phyloP scores from a whole-genome alignment of 148 eudicot genomes.

The Vaccinium vitisidaea region DNA sequence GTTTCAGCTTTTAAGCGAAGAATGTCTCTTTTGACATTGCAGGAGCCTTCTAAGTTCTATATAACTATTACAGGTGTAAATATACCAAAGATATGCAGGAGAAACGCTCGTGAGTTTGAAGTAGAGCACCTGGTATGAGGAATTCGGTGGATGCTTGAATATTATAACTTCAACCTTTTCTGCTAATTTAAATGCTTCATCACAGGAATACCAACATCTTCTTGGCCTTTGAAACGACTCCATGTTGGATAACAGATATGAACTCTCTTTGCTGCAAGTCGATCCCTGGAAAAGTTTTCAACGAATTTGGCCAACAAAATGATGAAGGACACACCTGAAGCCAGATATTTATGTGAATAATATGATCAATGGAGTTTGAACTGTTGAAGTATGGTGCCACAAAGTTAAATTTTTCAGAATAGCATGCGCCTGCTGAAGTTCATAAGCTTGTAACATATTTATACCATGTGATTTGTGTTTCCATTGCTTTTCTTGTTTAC shows the following conservation, averaged over 20 bases:
- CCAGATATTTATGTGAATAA: background rate
- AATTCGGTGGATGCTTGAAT: background rate
- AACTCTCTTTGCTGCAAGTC: background rate
- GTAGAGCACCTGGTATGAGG: background rate
- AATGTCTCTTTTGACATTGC: background rate
- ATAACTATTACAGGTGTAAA: background rate
- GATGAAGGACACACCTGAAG: background rate
- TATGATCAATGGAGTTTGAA: background rate
- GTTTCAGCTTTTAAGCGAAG: background rate
- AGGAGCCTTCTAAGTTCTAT: background rate
- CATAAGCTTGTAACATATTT: background rate
- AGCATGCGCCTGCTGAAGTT: background rate
- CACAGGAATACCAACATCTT: background rate
- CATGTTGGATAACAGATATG: background rate
- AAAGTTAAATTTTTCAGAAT: background rate
- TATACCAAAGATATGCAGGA: background rate
- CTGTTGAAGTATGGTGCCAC: background rate
- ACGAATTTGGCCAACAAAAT: background rate
- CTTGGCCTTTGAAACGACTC: background rate
- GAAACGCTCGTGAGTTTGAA: background rate
- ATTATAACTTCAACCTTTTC: background rate
- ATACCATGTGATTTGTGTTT: background rate
- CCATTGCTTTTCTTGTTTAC: background rate
- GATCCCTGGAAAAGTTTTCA: background rate
- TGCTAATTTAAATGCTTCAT: background rate